phyloP scores from a whole-genome alignment of 495 filamentous ascomycete species.

The Penicillium cinerascens region DNA sequence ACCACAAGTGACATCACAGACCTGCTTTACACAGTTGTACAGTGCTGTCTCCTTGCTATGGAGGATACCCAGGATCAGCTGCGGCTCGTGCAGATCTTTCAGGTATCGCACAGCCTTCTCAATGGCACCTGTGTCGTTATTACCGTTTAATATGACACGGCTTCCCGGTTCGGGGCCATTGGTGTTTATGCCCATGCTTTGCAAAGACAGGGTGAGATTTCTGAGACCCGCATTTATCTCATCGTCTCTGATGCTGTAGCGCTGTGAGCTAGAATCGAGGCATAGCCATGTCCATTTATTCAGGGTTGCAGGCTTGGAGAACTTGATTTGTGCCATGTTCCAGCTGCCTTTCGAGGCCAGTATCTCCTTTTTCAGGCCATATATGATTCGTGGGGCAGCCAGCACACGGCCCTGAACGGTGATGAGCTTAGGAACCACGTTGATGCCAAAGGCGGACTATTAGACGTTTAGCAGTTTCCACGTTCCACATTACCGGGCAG shows the following conservation, averaged over 20 bases:
- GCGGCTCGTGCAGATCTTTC: constrained; percentile 28
- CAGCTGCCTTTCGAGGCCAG: constrained; percentile 40
- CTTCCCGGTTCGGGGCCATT: constrained; percentile 12
- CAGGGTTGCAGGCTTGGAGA: constrained; percentile 34
- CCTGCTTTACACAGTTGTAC: constrained; percentile 67
- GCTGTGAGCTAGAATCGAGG: constrained; percentile 5
- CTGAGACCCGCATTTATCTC: background rate
- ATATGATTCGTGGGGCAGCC: constrained; percentile 48
- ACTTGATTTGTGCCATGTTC: constrained; percentile 52
- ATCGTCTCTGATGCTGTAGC: background rate
- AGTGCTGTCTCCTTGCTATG: constrained; percentile 43
- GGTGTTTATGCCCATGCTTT: constrained; percentile 28
- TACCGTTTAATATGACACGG: constrained; percentile 9
- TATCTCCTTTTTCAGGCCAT: constrained; percentile 34
- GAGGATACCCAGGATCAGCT: constrained; percentile 64
- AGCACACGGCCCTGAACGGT: constrained; percentile 65
- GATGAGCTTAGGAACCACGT: constrained; percentile 51
- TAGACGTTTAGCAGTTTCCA: background rate
- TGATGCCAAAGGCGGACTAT: constrained; percentile 53
- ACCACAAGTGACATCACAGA: constrained; percentile 61
- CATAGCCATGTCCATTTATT: constrained; percentile 38
- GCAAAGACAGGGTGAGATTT: constrained; percentile 12
- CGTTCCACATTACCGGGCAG: background rate
- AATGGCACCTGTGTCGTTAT: constrained; percentile 12
- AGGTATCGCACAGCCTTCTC: constrained; percentile 31